These are phyloP conservation scores for Irpex sp. DNA, from an alignment of 1,284 basidiomycete genomes.

Conservation along the genomic window DNA sequence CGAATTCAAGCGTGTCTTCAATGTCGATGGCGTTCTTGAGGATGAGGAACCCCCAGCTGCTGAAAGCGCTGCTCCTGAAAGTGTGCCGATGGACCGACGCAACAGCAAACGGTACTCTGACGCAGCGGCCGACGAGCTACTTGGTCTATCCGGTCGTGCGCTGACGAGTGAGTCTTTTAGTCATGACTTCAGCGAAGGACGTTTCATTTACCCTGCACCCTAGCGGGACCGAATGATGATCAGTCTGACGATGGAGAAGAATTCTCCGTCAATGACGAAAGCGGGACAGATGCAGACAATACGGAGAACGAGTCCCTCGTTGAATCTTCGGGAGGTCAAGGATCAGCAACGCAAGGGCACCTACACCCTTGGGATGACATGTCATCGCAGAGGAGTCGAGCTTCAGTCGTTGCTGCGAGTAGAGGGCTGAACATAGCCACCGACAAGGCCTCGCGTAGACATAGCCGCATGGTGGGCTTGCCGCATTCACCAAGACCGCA, in stretches of 20 bases:
- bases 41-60: constrained; percentile 20
- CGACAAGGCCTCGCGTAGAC: constrained; percentile 51
- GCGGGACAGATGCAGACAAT: constrained; percentile 53
- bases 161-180: constrained; percentile 48
- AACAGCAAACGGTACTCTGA: constrained; percentile 80
- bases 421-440: constrained; percentile 65
- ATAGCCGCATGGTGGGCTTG: constrained; percentile 59
- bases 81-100: constrained; percentile 43
- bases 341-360: constrained; percentile 21
- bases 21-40: constrained; percentile 48
- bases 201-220: constrained; percentile 17
- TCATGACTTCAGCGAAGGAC: constrained; percentile 8
- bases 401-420: constrained; percentile 58
- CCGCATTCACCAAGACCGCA: constrained; percentile 39
- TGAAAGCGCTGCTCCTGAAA: constrained; percentile 33
- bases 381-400: constrained; percentile 26
- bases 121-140: constrained; percentile 71
- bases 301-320: constrained; percentile 55
- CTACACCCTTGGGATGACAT: constrained; percentile 17
- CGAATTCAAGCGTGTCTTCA: constrained; percentile 88
- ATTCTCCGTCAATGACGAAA: constrained; percentile 62
- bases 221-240: constrained; percentile 48
- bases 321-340: constrained; percentile 45
- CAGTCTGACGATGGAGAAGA: constrained; percentile 69
- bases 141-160: constrained; percentile 67